phyloP scores from a whole-genome alignment of 169 alveolate genomes.

The Eimeria acervulina region DNA sequence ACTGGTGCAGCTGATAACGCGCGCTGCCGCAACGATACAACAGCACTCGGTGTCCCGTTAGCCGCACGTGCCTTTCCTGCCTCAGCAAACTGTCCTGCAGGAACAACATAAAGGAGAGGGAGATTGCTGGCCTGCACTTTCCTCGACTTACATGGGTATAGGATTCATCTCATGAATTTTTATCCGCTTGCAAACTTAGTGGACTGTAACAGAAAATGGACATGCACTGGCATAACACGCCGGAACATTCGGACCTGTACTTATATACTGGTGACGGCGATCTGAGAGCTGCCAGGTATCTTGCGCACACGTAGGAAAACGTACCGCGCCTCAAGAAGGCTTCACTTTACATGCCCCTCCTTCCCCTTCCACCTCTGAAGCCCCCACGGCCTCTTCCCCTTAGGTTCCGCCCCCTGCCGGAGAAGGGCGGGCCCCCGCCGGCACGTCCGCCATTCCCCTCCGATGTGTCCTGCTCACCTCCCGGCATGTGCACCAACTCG shows the following conservation, averaged over 20 bases:
- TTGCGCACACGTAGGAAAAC: background rate
- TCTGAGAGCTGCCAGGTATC: background rate
- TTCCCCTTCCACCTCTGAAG: constrained; percentile 59
- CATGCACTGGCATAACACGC: background rate
- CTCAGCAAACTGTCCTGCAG: background rate
- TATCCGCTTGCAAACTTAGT: background rate
- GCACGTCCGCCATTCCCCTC: constrained; percentile 36
- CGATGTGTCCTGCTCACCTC: constrained; percentile 3
- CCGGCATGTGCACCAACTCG: constrained; percentile 58
- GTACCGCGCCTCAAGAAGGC: background rate
- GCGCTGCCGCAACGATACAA: constrained; percentile 18
- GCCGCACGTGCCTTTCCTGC: constrained; percentile 39
- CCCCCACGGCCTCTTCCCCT: constrained; percentile 60
- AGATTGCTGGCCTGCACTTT: background rate
- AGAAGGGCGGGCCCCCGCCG: constrained; percentile 9
- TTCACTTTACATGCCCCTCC: constrained; percentile 54
- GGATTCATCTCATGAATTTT: background rate
- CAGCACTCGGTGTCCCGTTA: constrained; percentile 13
- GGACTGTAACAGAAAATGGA: background rate
- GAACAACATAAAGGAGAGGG: background rate
- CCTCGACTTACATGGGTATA: background rate
- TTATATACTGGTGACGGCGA: background rate
- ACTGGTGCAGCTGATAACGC: constrained; percentile 10
- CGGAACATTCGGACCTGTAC: background rate
- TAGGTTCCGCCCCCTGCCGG: constrained; percentile 42